Conservation (phyloP, 176 grass and related monocot genomes). For the Pontederia paniculata region DNA sequence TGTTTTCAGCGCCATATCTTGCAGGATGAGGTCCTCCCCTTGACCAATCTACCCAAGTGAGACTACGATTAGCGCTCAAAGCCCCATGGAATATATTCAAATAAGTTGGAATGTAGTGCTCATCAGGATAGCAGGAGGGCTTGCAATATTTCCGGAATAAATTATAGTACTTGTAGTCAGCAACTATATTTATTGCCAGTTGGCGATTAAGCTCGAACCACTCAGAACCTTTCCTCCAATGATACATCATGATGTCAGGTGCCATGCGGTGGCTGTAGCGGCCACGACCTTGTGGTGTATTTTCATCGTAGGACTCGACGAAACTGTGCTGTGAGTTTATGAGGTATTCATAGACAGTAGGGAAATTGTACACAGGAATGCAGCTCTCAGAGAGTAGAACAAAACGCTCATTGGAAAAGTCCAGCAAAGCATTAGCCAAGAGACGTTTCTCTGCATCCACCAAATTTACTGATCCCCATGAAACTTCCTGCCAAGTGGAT, state of each 20-base stretch:
- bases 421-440: slow-evolving; percentile 12
- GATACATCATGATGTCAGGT: not conserved
- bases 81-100: slow-evolving; percentile 7
- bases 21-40: slow-evolving; percentile 17
- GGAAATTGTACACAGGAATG: slow-evolving; percentile 13
- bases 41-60: slow-evolving; percentile 15
- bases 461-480: slow-evolving; percentile 12
- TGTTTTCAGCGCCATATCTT: not conserved
- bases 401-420: slow-evolving; percentile 18
- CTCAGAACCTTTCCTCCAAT: slow-evolving; percentile 12
- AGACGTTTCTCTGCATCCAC: slow-evolving; percentile 19
- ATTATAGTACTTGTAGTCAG: slow-evolving; percentile 11
- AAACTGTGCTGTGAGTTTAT: slow-evolving; percentile 9
- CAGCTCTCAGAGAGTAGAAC: slow-evolving; percentile 17
- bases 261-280: slow-evolving; percentile 10
- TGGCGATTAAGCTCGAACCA: slow-evolving; percentile 15
- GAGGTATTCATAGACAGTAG: slow-evolving; percentile 15
- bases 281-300: slow-evolving; percentile 9
- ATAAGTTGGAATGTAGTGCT: slow-evolving; percentile 14
- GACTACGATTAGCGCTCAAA: slow-evolving; percentile 6
- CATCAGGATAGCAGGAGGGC: slow-evolving; percentile 18
- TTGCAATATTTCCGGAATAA: slow-evolving; percentile 8
- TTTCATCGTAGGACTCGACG: slow-evolving; percentile 10
- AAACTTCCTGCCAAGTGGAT: slow-evolving; percentile 1
- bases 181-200: slow-evolving; percentile 1